Evolutionary conservation across 192 early-diverging fungal species (phyloP).

Genomic region (Backusella liffmaniae): DNA sequence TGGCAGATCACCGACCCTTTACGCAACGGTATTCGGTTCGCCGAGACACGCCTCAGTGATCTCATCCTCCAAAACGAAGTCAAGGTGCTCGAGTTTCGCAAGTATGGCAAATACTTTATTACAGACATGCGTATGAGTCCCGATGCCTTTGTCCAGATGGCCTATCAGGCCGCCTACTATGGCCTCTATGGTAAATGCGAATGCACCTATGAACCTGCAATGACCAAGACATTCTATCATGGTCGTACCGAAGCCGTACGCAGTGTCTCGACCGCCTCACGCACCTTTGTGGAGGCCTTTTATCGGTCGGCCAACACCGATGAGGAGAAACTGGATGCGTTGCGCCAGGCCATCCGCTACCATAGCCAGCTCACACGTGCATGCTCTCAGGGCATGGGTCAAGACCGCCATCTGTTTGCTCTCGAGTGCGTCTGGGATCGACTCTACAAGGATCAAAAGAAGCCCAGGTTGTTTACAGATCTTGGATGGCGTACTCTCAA

Average conservation of each 20-base stretch:
- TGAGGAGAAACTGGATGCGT: slow-evolving; percentile 37
- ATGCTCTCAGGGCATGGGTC: slow-evolving; percentile 70
- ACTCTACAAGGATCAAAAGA: slow-evolving; percentile 21
- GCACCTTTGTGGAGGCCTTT: slow-evolving; percentile 63
- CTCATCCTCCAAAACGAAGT: slow-evolving; percentile 55
- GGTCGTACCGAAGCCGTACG: slow-evolving; percentile 84
- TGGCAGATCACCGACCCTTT: slow-evolving; percentile 39
- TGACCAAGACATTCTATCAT: slow-evolving; percentile 68
- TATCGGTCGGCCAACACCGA: slow-evolving; percentile 47
- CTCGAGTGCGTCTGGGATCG: slow-evolving; percentile 60
- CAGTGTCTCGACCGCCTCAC: slow-evolving; percentile 59
- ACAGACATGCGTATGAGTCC: slow-evolving; percentile 35
- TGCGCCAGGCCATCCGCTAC: slow-evolving; percentile 59
- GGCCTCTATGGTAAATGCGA: slow-evolving; percentile 64
- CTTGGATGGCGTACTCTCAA: slow-evolving; percentile 46
- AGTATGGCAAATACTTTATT: slow-evolving; percentile 41
- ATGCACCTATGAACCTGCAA: slow-evolving; percentile 78
- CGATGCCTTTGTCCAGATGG: slow-evolving; percentile 55
- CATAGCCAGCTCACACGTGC: slow-evolving; percentile 66
- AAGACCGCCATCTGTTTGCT: slow-evolving; percentile 87
- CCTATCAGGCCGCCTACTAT: slow-evolving; percentile 78
- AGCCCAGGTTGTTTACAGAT: slow-evolving; percentile 40
- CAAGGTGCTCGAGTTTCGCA: slow-evolving; percentile 58
- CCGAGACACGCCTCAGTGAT: slow-evolving; percentile 44
- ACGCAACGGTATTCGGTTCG: slow-evolving; percentile 39